Evolutionary conservation across 495 filamentous ascomycete species (phyloP).

Genomic region (Daldinia concentrica): DNA sequence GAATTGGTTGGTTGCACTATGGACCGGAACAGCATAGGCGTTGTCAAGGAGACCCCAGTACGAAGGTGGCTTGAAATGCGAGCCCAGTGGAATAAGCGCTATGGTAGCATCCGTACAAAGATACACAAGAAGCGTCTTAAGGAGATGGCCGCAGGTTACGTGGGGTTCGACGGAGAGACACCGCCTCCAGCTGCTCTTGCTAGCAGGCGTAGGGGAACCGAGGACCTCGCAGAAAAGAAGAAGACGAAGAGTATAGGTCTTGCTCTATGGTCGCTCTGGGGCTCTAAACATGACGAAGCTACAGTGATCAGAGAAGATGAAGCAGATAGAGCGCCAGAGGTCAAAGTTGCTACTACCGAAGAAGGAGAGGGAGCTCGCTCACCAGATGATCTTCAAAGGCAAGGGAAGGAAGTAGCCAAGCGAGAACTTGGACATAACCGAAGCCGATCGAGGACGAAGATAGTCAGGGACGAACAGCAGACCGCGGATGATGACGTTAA

Average conservation of each 20-base stretch:
- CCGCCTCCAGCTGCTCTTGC: conserved; percentile 87
- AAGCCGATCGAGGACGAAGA: conserved; percentile 50
- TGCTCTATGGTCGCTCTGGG: conserved; percentile 84
- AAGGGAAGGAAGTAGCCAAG: conserved; percentile 37
- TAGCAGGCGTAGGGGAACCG: conserved; percentile 66
- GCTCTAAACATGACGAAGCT: conserved; percentile 84
- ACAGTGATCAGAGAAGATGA: conserved; percentile 65
- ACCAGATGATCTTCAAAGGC: conserved; percentile 48
- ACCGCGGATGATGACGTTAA: conserved; percentile 38
- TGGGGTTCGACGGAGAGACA: conserved; percentile 74
- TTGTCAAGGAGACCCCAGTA: conserved; percentile 81
- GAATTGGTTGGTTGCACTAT: conserved; percentile 71
- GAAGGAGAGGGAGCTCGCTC: conserved; percentile 54
- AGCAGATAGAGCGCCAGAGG: conserved; percentile 45
- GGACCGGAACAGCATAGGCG: conserved; percentile 70
- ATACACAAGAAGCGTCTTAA: conserved; percentile 75
- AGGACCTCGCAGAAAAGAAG: conserved; percentile 54
- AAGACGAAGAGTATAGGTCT: conserved; percentile 76
- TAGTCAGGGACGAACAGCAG: conserved; percentile 56
- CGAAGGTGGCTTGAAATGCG: conserved; percentile 82
- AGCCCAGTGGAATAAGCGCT: conserved; percentile 74
- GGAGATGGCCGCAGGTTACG: conserved; percentile 74
- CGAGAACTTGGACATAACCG: conserved; percentile 29
- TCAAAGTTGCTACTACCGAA: conserved; percentile 35
- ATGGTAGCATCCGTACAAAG: conserved; percentile 68